A percentile compares a stretch with the other conserved stretches of the same genome.
Conservation (phyloP, 305 asterid genomes). For the Solanum hybrid region DNA sequence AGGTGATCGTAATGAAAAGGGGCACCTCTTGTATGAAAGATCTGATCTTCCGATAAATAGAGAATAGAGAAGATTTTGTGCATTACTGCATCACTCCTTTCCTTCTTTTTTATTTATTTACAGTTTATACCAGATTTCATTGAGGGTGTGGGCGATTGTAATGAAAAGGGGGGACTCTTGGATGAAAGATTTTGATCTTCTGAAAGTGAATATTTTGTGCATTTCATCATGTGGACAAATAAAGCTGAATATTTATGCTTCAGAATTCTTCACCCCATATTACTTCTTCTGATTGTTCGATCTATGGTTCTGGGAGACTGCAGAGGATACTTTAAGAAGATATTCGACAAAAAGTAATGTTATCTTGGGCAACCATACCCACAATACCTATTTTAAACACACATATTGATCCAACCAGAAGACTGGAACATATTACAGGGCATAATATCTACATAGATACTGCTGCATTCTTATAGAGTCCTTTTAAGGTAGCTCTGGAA, state of each 20-base stretch:
- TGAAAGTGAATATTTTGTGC: not conserved
- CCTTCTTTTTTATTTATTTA: not conserved
- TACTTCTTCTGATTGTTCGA: not conserved
- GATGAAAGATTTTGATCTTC: not conserved
- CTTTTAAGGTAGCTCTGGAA: not conserved
- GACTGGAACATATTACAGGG: not conserved
- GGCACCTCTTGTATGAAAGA: slow-evolving; percentile 1
- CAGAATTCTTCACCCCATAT: not conserved
- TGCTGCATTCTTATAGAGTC: not conserved
- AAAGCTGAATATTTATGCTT: not conserved
- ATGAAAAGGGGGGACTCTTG: not conserved
- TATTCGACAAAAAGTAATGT: not conserved
- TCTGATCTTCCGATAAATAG: not conserved
- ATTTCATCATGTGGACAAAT: not conserved
- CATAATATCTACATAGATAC: not conserved
- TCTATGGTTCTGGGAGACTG: not conserved
- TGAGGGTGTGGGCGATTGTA: not conserved
- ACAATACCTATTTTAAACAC: not conserved
- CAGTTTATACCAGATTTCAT: not conserved
- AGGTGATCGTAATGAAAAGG: not conserved
- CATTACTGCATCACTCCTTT: not conserved
- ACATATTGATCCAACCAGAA: not conserved
- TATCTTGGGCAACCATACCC: not conserved
- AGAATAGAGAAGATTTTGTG: not conserved
- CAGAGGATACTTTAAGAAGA: not conserved